Conservation (phyloP, 176 grass and related monocot genomes). For the Puccinellia tenuiflora region DNA sequence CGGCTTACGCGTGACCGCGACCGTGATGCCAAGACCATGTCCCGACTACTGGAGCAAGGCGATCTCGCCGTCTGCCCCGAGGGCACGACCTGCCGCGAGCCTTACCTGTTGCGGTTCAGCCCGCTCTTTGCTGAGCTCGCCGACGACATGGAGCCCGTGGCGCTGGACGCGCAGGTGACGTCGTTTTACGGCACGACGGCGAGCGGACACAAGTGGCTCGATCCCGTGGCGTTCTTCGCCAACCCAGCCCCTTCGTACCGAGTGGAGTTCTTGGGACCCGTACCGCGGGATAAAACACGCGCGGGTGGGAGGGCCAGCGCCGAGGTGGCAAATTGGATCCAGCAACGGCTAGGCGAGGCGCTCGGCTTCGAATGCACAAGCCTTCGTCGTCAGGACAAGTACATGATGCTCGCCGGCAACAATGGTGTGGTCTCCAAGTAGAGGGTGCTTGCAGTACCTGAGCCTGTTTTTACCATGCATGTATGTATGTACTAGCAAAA, state of each 20-base stretch:
- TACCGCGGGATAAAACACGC: conserved; percentile 48
- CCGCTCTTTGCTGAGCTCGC: conserved; percentile 85
- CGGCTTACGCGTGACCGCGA: conserved; percentile 60
- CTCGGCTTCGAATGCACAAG: conserved; percentile 75
- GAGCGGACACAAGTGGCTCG: conserved; percentile 79
- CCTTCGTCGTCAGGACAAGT: conserved; percentile 70
- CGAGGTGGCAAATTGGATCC: conserved; percentile 77
- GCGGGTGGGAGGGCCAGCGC: conserved; percentile 36
- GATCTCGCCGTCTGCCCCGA: conserved; percentile 77
- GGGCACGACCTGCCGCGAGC: conserved; percentile 92
- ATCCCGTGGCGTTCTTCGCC: conserved; percentile 69
- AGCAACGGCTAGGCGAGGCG: conserved; percentile 50
- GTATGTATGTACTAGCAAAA: no score
- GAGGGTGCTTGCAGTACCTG: neutral
- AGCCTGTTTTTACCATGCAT: no score
- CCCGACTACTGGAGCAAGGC: conserved; percentile 38
- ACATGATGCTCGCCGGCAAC: conserved; percentile 88
- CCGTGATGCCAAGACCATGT: conserved; percentile 63
- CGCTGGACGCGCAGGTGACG: conserved; percentile 53
- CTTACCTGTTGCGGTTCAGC: conserved; percentile 80
- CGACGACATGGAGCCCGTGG: conserved; percentile 74
- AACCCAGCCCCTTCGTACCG: conserved; percentile 59
- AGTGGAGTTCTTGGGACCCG: conserved; percentile 49
- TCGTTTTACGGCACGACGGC: conserved; percentile 77
- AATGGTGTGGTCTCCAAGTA: conserved; percentile 63